phyloP scores from a whole-genome alignment of 306 rosid species.

The Begonia loranthoides region DNA sequence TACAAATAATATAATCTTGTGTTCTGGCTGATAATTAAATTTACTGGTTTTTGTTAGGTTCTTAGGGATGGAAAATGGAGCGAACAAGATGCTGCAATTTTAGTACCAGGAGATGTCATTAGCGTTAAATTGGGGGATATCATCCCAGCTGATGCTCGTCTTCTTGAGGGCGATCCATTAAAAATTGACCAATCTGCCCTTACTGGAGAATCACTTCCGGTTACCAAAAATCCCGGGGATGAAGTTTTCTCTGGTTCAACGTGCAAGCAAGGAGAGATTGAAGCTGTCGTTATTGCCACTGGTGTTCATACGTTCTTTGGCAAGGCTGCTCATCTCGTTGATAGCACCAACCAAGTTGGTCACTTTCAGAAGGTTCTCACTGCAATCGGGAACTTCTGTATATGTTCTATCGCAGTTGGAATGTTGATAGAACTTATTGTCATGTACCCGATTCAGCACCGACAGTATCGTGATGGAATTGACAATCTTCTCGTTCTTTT shows the following conservation, averaged over 20 bases:
- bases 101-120: slow-evolving; percentile 92
- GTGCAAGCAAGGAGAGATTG: slow-evolving; percentile 95
- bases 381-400: slow-evolving; percentile 94
- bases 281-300: slow-evolving; percentile 95
- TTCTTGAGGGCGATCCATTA: slow-evolving; percentile 93
- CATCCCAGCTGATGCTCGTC: slow-evolving; percentile 99
- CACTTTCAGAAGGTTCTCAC: slow-evolving; percentile 95
- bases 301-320: slow-evolving; percentile 98
- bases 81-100: slow-evolving; percentile 83
- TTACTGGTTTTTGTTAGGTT: slow-evolving; percentile 33
- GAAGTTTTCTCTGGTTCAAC: slow-evolving; percentile 98
- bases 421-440: slow-evolving; percentile 79
- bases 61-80: slow-evolving; percentile 93
- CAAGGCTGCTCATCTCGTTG: slow-evolving; percentile 98
- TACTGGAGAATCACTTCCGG: slow-evolving; percentile 98
- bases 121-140: slow-evolving; percentile 92
- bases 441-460: slow-evolving; percentile 93
- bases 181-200: slow-evolving; percentile 94
- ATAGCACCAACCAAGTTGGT: slow-evolving; percentile 97
- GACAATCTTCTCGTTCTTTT: slow-evolving; percentile 93
- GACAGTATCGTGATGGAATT: slow-evolving; percentile 73
- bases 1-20: too few species aligned
- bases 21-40: neutral
- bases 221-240: slow-evolving; percentile 76
- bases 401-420: slow-evolving; percentile 87